Conservation (phyloP, 306 rosid species). For the Crataegus laevigata region DNA sequence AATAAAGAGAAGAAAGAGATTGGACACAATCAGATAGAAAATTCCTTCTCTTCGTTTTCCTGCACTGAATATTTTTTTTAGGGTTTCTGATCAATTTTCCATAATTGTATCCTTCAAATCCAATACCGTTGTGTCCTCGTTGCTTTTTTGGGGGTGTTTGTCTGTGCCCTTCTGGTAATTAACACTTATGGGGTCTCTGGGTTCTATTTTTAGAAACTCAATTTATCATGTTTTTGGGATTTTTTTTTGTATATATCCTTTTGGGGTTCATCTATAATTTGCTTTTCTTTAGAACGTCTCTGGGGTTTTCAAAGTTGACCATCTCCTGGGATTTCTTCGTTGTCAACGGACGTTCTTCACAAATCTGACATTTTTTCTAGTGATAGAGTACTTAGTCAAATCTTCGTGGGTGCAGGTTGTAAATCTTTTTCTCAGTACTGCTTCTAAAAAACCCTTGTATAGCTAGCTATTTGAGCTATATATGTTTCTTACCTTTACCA, state of each 20-base stretch:
- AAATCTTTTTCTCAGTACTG: background rate
- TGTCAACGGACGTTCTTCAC: background rate
- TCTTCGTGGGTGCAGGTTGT: background rate
- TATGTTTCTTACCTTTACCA: background rate
- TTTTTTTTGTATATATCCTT: background rate
- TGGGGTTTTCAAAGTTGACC: background rate
- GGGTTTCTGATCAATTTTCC: conserved; percentile 32
- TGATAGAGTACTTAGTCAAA: background rate
- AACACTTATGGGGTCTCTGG: background rate
- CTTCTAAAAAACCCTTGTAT: background rate
- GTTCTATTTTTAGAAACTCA: background rate
- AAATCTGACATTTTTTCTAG: background rate
- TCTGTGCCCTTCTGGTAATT: background rate
- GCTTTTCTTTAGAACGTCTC: background rate
- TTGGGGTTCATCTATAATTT: background rate
- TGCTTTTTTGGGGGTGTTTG: background rate
- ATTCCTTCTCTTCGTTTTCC: background rate
- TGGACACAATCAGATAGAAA: background rate
- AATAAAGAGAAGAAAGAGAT: conserved; percentile 19
- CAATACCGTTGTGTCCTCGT: background rate
- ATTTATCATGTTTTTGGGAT: background rate
- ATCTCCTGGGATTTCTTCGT: background rate
- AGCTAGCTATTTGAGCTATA: background rate
- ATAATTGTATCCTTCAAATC: background rate
- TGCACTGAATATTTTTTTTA: conserved; percentile 10